Evolutionary conservation across 768 basidiomycete species (phyloP), one percentile per base, ranked within the genome.

Genomic region (Tricholoma flavovirens): DNA sequence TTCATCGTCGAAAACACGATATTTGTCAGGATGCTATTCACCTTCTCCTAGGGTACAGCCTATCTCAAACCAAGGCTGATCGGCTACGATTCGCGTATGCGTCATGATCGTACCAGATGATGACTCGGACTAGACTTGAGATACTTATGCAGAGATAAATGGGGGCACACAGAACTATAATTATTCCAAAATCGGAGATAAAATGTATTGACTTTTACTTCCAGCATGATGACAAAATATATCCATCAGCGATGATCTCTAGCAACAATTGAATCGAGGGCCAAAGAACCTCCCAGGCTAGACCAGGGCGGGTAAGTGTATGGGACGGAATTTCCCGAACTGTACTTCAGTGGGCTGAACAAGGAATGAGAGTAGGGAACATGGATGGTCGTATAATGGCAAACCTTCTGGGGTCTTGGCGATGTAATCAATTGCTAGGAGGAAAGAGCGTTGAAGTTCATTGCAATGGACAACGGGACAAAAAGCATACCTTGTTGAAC

Each of bases 371-470:
- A 19, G 26, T 22, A 51, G 24, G 29, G 42, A 3, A 32, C 14
- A 10, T 60, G 52, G 57, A 17, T 5, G 4, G 55, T 40, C 49
- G 38, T 43, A 53, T 14, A 36, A 38, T 21, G 33, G 46, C 72
- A 33, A 54, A 89, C 91, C 91, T 78, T 90, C 91, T 56, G 91
- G 90, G 42, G 93, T 93, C 78, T 93, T 93, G 62, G 82, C 83
- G 72, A 98, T 89, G 70, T 98, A 98, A 71, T 97, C 91, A 67
- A 98, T 90, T 55, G 95, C 94, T 96, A 54, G 58, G 55, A 54
- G 60, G 59, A 60, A 60, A 51, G 48, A 35, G 21, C 40, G 43
- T 36, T 7, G 30, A 60, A 63, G 46, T 59, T 53, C 66, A 55
- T 53, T 54, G 56, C 53, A 50, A 48, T 56, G 24, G 24, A 26